Evolutionary conservation across 768 basidiomycete genomes (phyloP).

Genomic region (Phlegmacium glaucopus): DNA sequence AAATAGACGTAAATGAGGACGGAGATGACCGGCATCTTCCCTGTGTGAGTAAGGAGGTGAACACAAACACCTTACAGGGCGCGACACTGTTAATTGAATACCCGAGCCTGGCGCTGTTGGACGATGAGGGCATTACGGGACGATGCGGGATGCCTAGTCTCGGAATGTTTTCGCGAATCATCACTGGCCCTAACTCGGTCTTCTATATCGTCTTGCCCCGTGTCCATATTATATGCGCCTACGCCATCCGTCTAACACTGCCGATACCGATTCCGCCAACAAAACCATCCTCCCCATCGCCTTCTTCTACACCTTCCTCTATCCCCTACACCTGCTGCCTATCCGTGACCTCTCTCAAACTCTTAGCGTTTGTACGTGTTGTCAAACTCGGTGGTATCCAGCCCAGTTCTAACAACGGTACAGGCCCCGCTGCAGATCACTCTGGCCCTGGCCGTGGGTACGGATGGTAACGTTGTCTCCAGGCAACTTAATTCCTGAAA

Average conservation of each 20-base stretch:
- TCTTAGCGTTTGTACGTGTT: conserved; percentile 22
- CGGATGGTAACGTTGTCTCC: neutral
- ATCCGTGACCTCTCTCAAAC: neutral
- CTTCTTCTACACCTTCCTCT: conserved; percentile 18
- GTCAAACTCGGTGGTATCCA: conserved; percentile 42
- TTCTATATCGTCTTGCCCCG: conserved; percentile 4
- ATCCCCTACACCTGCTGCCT: conserved; percentile 14
- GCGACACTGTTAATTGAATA: neutral
- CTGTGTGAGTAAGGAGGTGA: neutral
- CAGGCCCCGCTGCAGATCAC: neutral
- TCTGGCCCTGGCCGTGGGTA: neutral
- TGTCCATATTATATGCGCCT: conserved; percentile 1
- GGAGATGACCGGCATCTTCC: neutral
- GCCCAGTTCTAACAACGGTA: conserved; percentile 26
- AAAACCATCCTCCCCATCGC: conserved; percentile 9
- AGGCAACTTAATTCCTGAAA: too few species aligned
- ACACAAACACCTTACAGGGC: neutral
- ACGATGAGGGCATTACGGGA: conserved; percentile 22
- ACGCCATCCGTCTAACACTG: neutral
- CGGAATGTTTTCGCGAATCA: neutral
- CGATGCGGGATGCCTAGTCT: conserved; percentile 16
- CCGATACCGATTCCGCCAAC: neutral
- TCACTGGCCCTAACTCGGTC: neutral
- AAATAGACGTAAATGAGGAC: neutral
- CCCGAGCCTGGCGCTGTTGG: neutral